Percentiles rank a stretch among this genome's conserved stretches.
phyloP scores from a whole-genome alignment of 2,329 filamentous ascomycete genomes.

The Parascedosporium putredinis region DNA sequence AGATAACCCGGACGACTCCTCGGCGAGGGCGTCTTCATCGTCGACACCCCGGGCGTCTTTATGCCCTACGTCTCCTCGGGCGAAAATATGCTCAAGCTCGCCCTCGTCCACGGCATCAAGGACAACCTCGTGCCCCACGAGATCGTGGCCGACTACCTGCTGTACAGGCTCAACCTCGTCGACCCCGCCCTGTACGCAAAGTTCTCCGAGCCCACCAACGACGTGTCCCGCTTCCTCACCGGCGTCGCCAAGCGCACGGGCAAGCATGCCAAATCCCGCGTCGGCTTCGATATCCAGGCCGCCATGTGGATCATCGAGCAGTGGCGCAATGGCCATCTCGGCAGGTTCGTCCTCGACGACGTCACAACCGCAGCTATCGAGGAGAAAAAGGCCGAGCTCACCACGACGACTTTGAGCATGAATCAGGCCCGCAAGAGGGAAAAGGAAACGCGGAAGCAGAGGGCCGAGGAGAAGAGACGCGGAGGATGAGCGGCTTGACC shows the following conservation, averaged over 20 bases:
- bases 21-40: constrained; percentile 62
- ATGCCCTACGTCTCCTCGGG: constrained; percentile 79
- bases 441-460: constrained; percentile 44
- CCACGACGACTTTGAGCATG: constrained; percentile 45
- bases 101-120: constrained; percentile 82
- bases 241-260: constrained; percentile 66
- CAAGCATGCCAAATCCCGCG: constrained; percentile 61
- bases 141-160: constrained; percentile 79
- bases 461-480: constrained; percentile 10
- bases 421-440: constrained; percentile 59
- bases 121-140: constrained; percentile 71
- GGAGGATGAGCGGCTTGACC: constrained; percentile 1
- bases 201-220: constrained; percentile 68
- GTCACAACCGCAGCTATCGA: constrained; percentile 49
- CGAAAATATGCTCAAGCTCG: constrained; percentile 90
- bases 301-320: constrained; percentile 72
- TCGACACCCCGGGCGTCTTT: constrained; percentile 93
- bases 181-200: constrained; percentile 51
- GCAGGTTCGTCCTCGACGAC: constrained; percentile 70
- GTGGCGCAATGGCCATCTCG: constrained; percentile 70
- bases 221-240: constrained; percentile 62
- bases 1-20: constrained; percentile 21
- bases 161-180: constrained; percentile 69
- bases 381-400: constrained; percentile 34
- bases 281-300: constrained; percentile 59